Evolutionary conservation across 768 basidiomycete genomes (phyloP).

Genomic region (Bullera alba): DNA sequence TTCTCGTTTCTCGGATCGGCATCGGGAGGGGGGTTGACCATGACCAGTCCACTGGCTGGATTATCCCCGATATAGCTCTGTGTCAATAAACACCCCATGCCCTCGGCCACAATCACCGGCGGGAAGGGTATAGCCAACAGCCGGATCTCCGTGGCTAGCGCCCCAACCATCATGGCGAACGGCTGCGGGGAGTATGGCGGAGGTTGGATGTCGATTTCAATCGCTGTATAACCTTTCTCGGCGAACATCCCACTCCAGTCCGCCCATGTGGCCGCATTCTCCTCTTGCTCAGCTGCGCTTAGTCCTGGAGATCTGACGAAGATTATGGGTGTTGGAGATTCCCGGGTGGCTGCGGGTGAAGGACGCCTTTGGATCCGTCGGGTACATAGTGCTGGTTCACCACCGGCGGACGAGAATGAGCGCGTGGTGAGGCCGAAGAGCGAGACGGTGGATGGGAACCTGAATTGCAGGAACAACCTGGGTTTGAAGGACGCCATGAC

Average conservation of each 20-base stretch:
- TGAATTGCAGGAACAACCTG: neutral
- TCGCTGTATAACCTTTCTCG: conserved; percentile 41
- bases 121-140: conserved; percentile 44
- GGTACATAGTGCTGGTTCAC: conserved; percentile 45
- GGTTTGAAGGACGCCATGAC: neutral
- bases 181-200: neutral
- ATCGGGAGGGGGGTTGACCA: conserved; percentile 56
- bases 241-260: conserved; percentile 42
- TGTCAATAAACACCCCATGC: conserved; percentile 52
- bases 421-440: conserved; percentile 4
- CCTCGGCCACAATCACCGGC: conserved; percentile 36
- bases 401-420: neutral
- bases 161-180: neutral
- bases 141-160: conserved; percentile 39
- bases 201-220: conserved; percentile 40
- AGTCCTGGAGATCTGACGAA: conserved; percentile 29
- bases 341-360: conserved; percentile 20
- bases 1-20: conserved; percentile 18
- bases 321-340: conserved; percentile 38
- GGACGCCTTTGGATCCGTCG: conserved; percentile 29
- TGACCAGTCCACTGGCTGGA: conserved; percentile 58
- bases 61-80: conserved; percentile 65
- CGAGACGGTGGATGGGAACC: conserved; percentile 42
- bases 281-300: neutral
- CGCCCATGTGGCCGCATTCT: conserved; percentile 15